phyloP scores from a whole-genome alignment of 108 stramenopile genomes.

The Epithemia pelagica region DNA sequence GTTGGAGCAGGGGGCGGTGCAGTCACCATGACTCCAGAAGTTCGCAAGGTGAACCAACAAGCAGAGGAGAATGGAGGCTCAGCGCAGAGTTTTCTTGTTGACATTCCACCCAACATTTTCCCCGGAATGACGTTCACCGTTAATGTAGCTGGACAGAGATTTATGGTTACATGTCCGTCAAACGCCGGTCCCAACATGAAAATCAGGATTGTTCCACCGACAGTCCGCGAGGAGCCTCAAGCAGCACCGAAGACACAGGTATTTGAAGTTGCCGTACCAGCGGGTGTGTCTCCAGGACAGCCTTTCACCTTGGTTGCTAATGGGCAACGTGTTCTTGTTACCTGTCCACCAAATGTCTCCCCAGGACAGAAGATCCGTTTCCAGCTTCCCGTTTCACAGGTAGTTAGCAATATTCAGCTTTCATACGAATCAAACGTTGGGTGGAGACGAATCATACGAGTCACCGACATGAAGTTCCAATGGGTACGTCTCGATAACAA shows the following conservation, averaged over 20 bases:
- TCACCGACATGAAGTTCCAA: slow-evolving; percentile 85
- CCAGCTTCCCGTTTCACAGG: slow-evolving; percentile 65
- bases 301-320: slow-evolving; percentile 84
- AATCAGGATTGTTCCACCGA: slow-evolving; percentile 72
- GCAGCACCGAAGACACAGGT: slow-evolving; percentile 71
- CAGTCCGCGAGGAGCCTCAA: slow-evolving; percentile 25
- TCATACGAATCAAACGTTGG: slow-evolving; percentile 71
- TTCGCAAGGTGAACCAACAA: slow-evolving; percentile 34
- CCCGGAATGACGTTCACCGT: slow-evolving; percentile 83
- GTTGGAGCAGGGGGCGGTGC: slow-evolving; percentile 35
- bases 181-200: slow-evolving; percentile 75
- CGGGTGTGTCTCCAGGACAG: slow-evolving; percentile 74
- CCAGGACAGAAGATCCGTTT: slow-evolving; percentile 89
- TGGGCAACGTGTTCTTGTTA: slow-evolving; percentile 87
- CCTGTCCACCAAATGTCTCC: slow-evolving; percentile 79
- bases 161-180: slow-evolving; percentile 77
- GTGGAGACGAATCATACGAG: slow-evolving; percentile 80
- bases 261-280: slow-evolving; percentile 84
- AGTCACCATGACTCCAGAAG: slow-evolving; percentile 54
- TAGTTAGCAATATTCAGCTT: slow-evolving; percentile 35
- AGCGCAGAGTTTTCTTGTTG: slow-evolving; percentile 73
- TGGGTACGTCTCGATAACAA: slow-evolving; percentile 74
- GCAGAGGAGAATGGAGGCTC: slow-evolving; percentile 30
- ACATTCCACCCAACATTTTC: slow-evolving; percentile 66
- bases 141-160: slow-evolving; percentile 66